Conservation (phyloP, 2,329 filamentous ascomycete genomes). For the Cadophora sp. region DNA sequence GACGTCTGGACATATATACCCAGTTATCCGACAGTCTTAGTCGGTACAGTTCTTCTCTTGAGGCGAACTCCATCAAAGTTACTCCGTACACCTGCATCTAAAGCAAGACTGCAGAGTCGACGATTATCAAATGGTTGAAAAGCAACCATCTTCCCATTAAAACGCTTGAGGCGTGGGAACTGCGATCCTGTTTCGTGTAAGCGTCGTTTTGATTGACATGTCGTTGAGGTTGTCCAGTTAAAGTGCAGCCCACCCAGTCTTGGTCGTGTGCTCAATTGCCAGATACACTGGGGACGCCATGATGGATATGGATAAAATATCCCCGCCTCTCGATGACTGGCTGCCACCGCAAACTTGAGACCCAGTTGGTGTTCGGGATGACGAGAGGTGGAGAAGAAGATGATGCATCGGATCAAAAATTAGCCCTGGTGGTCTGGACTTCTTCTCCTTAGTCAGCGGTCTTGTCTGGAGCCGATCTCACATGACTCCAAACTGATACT, state of each 20-base stretch:
- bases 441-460: not conserved
- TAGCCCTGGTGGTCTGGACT: not conserved
- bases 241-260: not conserved
- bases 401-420: not conserved
- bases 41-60: not conserved
- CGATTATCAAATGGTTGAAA: not conserved
- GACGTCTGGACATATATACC: not conserved
- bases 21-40: not conserved
- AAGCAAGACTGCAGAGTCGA: not conserved
- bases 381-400: constrained; percentile 4
- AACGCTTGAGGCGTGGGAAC: not conserved
- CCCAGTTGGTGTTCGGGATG: constrained; percentile 2
- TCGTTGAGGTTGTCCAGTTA: constrained; percentile 8
- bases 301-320: constrained; percentile 18
- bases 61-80: not conserved
- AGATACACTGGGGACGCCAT: constrained; percentile 13
- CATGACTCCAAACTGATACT: not conserved
- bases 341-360: not conserved
- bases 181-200: constrained; percentile 12
- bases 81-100: not conserved
- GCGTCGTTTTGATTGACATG: constrained; percentile 13
- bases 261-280: constrained; percentile 22
- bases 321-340: constrained; percentile 14
- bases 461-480: not conserved
- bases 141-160: not conserved